Percentiles rank a stretch among this genome's conserved stretches.
Evolutionary conservation across 2,329 filamentous ascomycete genomes (phyloP).

Genomic region (Cryphonectria naterciae): DNA sequence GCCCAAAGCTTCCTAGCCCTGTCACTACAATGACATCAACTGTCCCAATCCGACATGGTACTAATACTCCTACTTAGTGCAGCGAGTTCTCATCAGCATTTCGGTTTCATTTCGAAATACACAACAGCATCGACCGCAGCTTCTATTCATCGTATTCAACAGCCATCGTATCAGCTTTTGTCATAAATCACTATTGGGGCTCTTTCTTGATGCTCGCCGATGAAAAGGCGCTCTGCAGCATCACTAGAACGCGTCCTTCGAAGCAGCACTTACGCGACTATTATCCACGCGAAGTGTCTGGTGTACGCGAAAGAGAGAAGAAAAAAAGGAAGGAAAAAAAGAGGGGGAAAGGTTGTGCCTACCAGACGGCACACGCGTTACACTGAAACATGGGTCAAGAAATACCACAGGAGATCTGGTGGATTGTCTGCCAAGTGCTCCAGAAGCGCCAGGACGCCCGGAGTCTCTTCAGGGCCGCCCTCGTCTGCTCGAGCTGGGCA

Average conservation of each 20-base stretch:
- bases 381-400: conserved; percentile 20
- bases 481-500: conserved; percentile 59
- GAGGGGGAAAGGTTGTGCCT: background rate
- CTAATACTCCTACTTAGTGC: conserved; percentile 1
- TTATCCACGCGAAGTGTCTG: background rate
- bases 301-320: background rate
- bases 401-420: conserved; percentile 63
- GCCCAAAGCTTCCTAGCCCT: background rate
- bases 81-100: background rate
- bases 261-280: background rate
- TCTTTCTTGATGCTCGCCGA: background rate
- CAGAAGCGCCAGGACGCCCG: conserved; percentile 59
- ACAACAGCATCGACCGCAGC: background rate
- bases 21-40: conserved; percentile 16
- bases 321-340: too few relatives aligned
- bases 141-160: background rate
- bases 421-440: conserved; percentile 64
- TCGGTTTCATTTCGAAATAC: background rate
- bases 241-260: background rate
- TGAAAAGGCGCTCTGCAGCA: background rate
- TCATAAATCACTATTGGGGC: background rate
- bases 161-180: background rate
- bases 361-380: background rate
- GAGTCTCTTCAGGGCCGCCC: conserved; percentile 63
- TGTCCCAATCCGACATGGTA: background rate